Base-by-base conservation (phyloP, 192 early-diverging fungal genomes). In the Coemansia sp. region DNA sequence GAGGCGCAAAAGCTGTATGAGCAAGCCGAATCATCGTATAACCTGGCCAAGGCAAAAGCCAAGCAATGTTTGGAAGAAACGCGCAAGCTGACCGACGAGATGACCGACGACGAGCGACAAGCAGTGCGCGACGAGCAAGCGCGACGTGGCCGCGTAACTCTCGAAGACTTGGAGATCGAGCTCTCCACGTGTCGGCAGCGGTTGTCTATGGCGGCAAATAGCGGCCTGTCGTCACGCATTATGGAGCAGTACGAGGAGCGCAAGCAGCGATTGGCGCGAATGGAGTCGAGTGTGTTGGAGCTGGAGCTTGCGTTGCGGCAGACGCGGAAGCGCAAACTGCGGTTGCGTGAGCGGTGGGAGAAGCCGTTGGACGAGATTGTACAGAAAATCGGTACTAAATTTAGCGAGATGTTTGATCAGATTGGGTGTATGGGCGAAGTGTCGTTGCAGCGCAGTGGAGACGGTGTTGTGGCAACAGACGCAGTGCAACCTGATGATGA, bases 211-310 rank as follows among this genome's bases (percentile, higher is more conserved):
- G 72, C 71, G 0, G 53, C 68, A 1, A 66, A 64, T 49, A 68
- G 68, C 54, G 77, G 77, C 3, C 52, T 80, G 42, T 71, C 77
- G 4, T 55, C 71, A 15, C 68, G 69, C 9, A 85, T 89, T 2
- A 82, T 94, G 58, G 76, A 85, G 15, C 77, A 89, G 56, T 93
- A 88, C 64, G 85, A 88, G 68, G 66, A 81, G 47, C 84, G 91
- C 47, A 61, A 84, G 65, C 57, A 23, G 14, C 86, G 87, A 68
- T 84, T 92, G 49, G 84, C 79, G 5, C 15, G 51, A 8, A 65
- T 84, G 50, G 70, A 66, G 7, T 56, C 55, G 0, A 70, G 74
- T 48, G 64, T 82, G 31, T 60, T 83, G 34, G 53, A 68, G n/a
- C 68, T 82, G 44, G 65, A 83, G 47, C 61, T 44, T 2, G 61